These are phyloP conservation scores for Talaromyces sp. DNA, from an alignment of 2,329 filamentous ascomycete genomes.

Conservation along the genomic window DNA sequence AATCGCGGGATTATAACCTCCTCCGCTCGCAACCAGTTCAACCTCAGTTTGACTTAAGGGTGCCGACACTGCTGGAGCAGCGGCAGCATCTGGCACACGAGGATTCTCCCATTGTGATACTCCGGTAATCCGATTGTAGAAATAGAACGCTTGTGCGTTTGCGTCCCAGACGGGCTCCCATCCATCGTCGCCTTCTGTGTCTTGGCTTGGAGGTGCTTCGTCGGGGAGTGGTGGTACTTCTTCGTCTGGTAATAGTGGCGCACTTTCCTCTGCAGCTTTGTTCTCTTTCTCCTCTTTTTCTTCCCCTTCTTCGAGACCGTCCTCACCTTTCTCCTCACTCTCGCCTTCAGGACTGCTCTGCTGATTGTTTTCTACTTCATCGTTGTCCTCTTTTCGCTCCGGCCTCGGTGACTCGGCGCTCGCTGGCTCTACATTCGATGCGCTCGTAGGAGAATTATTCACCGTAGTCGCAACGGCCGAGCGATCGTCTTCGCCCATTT, in stretches of 20 bases:
- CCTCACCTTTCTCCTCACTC: neutral
- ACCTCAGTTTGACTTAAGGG: conserved; percentile 9
- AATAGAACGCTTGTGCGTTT: conserved; percentile 68
- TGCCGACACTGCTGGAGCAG: conserved; percentile 25
- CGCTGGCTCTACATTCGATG: neutral
- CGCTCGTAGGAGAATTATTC: neutral
- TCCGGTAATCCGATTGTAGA: conserved; percentile 76
- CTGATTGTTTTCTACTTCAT: neutral
- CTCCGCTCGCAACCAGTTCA: conserved; percentile 42
- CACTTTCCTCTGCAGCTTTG: conserved; percentile 30
- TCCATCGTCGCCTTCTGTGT: conserved; percentile 57
- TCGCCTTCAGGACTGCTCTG: neutral
- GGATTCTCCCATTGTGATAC: conserved; percentile 84
- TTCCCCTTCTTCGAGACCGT: neutral
- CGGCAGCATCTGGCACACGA: conserved; percentile 56
- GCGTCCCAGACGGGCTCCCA: conserved; percentile 81
- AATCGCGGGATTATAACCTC: conserved; percentile 92
- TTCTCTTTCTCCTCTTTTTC: neutral
- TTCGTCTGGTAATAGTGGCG: conserved; percentile 42
- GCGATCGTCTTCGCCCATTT: neutral
- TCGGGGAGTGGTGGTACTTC: conserved; percentile 50
- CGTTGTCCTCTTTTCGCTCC: neutral
- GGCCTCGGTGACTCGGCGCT: neutral
- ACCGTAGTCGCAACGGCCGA: neutral
- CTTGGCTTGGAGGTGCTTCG: conserved; percentile 47